Conservation (phyloP, 768 basidiomycete genomes). For the Cyclocybe cylindracea region DNA sequence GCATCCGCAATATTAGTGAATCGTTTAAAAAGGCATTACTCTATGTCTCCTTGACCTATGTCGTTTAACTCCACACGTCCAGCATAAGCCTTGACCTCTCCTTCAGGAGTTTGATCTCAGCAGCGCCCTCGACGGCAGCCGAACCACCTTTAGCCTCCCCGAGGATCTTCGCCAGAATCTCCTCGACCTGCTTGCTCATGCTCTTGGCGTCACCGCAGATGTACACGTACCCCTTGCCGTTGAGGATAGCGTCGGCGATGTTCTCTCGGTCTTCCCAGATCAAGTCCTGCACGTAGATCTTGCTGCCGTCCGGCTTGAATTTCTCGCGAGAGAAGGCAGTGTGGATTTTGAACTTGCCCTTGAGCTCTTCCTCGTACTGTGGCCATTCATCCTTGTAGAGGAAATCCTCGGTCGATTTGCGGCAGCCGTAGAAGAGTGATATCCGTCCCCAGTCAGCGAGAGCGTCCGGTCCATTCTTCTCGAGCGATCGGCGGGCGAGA, state of each 20-base stretch:
- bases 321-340: slow-evolving; percentile 90
- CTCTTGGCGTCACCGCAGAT: slow-evolving; percentile 96
- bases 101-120: slow-evolving; percentile 94
- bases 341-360: slow-evolving; percentile 89
- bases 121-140: slow-evolving; percentile 83
- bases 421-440: slow-evolving; percentile 95
- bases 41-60: slow-evolving; percentile 4
- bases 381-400: slow-evolving; percentile 97
- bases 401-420: slow-evolving; percentile 86
- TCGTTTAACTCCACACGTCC: slow-evolving; percentile 82
- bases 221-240: slow-evolving; percentile 96
- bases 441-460: slow-evolving; percentile 95
- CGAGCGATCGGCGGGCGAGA: slow-evolving; percentile 89
- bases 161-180: slow-evolving; percentile 77
- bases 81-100: slow-evolving; percentile 86
- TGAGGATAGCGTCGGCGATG: slow-evolving; percentile 86
- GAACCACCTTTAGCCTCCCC: slow-evolving; percentile 94
- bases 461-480: slow-evolving; percentile 93
- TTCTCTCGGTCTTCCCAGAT: slow-evolving; percentile 85
- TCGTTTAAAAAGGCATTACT: slow-evolving; percentile 6
- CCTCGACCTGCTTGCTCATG: slow-evolving; percentile 97
- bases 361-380: slow-evolving; percentile 79
- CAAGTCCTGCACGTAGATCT: slow-evolving; percentile 99
- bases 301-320: slow-evolving; percentile 88
- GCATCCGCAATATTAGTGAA: slow-evolving; percentile 3